Evolutionary conservation across 805 yeast species (phyloP), one percentile per base, ranked within the genome.

Genomic region (Cyberlindnera nakhonratchasimensis): DNA sequence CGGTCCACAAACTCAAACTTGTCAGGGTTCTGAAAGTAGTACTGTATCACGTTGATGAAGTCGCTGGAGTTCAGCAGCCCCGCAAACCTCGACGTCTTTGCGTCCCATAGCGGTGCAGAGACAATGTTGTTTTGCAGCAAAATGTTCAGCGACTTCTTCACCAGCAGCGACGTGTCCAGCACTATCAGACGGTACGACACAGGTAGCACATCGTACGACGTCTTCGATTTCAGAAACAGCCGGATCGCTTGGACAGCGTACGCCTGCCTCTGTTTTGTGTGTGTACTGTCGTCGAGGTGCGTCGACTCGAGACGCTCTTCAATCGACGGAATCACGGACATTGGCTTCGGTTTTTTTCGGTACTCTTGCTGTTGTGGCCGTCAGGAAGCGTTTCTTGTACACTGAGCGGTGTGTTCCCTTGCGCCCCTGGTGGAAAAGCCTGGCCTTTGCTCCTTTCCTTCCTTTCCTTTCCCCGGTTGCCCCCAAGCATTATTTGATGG

Each of bases 61-160:
- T 93, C 99, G 30, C 86, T 78, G 14, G 95, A 80, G 4, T 98
- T 93, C 55, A 93, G 70, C 48, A 93, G 74, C 3, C 99, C 99
- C 2, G 97, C 97, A 70, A 93, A 93, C 56, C 85, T 74, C 13
- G 96, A 85, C 13, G 86, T 79, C 57, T 83, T 77, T 45, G 91
- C 83, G 64, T 91, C 86, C 99, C 99, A 93, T 39, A 93, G 70
- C 3, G 99, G 99, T 5, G 98, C 98, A 41, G 95, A 83, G 24
- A 93, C 97, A 57, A 93, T 88, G 60, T 87, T 86, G 63, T 93
- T 93, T 61, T 93, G 98, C 39, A 93, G 70, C 47, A 93, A 67
- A 22, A 95, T 90, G 51, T 88, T 89, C 57, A 93, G 71, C 5
- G 96, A 86, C 61, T 91, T 88, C 65, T 91, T 90, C 29, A 93